These are phyloP conservation scores for Umbelopsis sp. DNA, from an alignment of 192 early-diverging fungal species.

Conservation along the genomic window DNA sequence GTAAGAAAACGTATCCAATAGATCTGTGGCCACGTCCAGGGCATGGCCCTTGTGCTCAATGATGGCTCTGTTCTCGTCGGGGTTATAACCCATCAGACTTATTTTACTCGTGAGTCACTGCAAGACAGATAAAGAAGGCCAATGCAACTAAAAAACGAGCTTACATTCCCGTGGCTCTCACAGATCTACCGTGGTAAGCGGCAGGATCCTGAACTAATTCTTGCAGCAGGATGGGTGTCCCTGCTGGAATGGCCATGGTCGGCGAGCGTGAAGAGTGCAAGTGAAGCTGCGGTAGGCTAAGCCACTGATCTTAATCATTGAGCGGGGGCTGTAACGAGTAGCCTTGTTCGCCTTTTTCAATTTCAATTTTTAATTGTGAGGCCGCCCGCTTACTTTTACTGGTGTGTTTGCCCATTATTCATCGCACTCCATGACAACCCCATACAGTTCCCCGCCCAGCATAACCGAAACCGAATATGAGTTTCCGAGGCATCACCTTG, in stretches of 20 bases:
- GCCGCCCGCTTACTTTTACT: slow-evolving; percentile 9
- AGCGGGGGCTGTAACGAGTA: not conserved
- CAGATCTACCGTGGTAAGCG: not conserved
- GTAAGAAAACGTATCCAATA: slow-evolving; percentile 19
- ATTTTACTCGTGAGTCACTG: not conserved
- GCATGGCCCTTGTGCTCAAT: slow-evolving; percentile 1
- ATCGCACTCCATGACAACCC: not conserved
- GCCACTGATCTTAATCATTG: slow-evolving; percentile 18
- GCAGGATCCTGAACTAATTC: slow-evolving; percentile 6
- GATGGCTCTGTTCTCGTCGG: slow-evolving; percentile 6
- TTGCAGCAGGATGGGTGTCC: slow-evolving; percentile 9
- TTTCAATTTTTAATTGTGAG: slow-evolving; percentile 21
- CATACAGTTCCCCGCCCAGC: not conserved
- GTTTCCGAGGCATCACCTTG: slow-evolving; percentile 32
- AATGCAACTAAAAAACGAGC: not conserved
- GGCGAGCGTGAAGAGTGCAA: not conserved
- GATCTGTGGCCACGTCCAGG: slow-evolving; percentile 4
- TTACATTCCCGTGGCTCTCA: slow-evolving; percentile 29
- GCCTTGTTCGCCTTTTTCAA: not conserved
- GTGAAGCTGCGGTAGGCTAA: not conserved
- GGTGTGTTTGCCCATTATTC: not conserved
- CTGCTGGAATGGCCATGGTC: not conserved
- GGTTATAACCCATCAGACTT: slow-evolving; percentile 13
- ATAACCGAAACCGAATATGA: slow-evolving; percentile 27
- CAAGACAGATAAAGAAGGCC: not conserved